These are phyloP conservation scores for Emericellopsis terricola DNA, from an alignment of 495 filamentous ascomycete genomes.

Conservation along the genomic window DNA sequence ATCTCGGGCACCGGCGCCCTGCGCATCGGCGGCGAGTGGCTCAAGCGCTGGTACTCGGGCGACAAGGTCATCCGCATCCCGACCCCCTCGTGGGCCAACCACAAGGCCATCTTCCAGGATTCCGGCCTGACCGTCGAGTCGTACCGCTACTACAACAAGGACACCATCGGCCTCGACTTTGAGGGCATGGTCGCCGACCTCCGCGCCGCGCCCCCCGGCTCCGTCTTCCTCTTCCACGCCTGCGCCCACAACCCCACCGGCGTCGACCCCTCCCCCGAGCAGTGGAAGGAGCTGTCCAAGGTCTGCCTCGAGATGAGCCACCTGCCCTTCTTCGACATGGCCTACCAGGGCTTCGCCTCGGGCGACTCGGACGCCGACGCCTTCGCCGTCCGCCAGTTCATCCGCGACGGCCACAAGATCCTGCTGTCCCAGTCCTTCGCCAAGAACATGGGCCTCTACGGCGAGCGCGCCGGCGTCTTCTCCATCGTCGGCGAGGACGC, in stretches of 20 bases:
- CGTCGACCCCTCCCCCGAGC: constrained; percentile 79
- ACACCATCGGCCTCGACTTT: constrained; percentile 95
- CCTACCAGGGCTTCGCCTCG: constrained; percentile 95
- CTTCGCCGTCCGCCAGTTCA: constrained; percentile 80
- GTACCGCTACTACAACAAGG: constrained; percentile 98
- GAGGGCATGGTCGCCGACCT: constrained; percentile 85
- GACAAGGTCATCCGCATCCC: constrained; percentile 92
- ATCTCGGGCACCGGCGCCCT: constrained; percentile 96
- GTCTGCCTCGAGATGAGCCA: constrained; percentile 80
- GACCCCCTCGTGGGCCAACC: constrained; percentile 94
- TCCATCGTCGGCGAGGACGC: constrained; percentile 68
- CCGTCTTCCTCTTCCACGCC: constrained; percentile 84
- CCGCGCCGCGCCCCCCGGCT: constrained; percentile 70
- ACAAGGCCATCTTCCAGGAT: constrained; percentile 90
- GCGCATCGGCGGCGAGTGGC: constrained; percentile 84
- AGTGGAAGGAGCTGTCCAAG: constrained; percentile 86
- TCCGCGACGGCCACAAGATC: constrained; percentile 80
- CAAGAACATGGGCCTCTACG: constrained; percentile 99
- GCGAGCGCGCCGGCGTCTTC: constrained; percentile 96
- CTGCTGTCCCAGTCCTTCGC: constrained; percentile 88
- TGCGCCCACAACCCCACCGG: constrained; percentile 98
- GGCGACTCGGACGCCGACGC: constrained; percentile 86
- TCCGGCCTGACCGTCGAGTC: constrained; percentile 75
- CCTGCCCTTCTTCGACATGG: constrained; percentile 98
- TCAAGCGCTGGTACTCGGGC: constrained; percentile 73